Evolutionary conservation across 768 basidiomycete species (phyloP).

Genomic region (Piloderma croceum): DNA sequence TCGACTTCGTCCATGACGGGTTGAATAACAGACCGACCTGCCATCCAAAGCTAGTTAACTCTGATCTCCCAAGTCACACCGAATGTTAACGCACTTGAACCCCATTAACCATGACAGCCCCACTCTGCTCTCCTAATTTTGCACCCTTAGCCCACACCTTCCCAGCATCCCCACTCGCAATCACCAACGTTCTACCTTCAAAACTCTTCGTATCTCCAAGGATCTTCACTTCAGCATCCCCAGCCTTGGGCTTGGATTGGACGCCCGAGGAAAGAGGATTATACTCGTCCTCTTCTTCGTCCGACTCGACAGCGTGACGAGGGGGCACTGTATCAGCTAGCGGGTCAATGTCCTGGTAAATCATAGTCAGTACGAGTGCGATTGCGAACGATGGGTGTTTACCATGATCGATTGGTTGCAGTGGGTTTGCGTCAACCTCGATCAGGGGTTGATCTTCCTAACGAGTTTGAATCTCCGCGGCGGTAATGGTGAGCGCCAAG

Average conservation of each 20-base stretch:
- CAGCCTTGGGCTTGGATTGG: constrained; percentile 11
- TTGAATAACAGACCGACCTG: constrained; percentile 49
- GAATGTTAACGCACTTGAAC: constrained; percentile 34
- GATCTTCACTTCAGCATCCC: constrained; percentile 32
- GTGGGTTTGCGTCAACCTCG: too few relatives aligned
- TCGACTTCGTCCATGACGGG: constrained; percentile 42
- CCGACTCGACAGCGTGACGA: constrained; percentile 59
- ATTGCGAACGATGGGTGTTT: too few relatives aligned
- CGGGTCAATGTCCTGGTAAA: constrained; percentile 44
- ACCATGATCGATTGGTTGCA: too few relatives aligned
- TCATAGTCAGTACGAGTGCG: not conserved
- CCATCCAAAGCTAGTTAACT: not conserved
- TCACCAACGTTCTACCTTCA: constrained; percentile 29
- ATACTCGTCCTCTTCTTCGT: constrained; percentile 62
- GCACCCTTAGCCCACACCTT: constrained; percentile 48
- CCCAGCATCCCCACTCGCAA: constrained; percentile 44
- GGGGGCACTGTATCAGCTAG: constrained; percentile 53
- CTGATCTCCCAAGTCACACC: not conserved
- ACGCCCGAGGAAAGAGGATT: constrained; percentile 33
- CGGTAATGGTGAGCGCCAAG: too few relatives aligned
- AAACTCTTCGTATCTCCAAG: constrained; percentile 27
- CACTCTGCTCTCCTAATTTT: constrained; percentile 46
- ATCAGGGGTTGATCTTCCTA: too few relatives aligned
- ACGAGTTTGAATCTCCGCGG: too few relatives aligned
- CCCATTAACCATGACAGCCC: constrained; percentile 39